phyloP scores from a whole-genome alignment of 495 filamentous ascomycete species.

The Tuber calosporum region DNA sequence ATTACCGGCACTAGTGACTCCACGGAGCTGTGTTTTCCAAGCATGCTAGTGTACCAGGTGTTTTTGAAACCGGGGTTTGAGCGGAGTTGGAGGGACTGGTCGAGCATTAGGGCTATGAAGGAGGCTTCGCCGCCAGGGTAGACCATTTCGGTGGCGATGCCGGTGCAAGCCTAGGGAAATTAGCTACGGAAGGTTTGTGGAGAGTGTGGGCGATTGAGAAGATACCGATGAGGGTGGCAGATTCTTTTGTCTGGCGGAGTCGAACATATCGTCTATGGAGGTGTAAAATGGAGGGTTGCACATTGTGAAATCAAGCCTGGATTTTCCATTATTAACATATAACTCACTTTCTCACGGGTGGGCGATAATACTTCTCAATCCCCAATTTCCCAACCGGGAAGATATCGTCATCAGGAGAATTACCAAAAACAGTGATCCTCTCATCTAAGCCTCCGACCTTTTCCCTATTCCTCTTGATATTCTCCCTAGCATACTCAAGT shows the following conservation, averaged over 20 bases:
- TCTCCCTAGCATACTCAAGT: constrained; percentile 56
- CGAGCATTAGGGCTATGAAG: constrained; percentile 68
- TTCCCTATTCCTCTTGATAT: constrained; percentile 54
- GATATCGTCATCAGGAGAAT: constrained; percentile 49
- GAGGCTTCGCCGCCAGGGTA: constrained; percentile 67
- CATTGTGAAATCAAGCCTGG: constrained; percentile 77
- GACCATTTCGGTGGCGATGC: constrained; percentile 79
- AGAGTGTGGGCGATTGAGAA: constrained; percentile 12
- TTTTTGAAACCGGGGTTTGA: constrained; percentile 46
- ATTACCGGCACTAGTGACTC: constrained; percentile 57
- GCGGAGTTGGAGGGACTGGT: constrained; percentile 58
- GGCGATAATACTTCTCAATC: constrained; percentile 47
- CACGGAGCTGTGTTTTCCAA: constrained; percentile 74
- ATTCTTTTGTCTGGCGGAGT: constrained; percentile 58
- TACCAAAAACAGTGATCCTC: constrained; percentile 58
- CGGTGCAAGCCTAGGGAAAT: constrained; percentile 59
- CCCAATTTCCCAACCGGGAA: constrained; percentile 55
- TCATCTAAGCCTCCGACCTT: constrained; percentile 45
- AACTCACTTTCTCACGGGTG: not conserved
- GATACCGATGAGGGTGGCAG: constrained; percentile 59
- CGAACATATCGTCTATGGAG: constrained; percentile 60
- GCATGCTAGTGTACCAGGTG: constrained; percentile 86
- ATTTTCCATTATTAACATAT: not conserved
- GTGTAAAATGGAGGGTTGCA: constrained; percentile 92
- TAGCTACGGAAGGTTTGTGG: not conserved